phyloP scores from a whole-genome alignment of 2,329 filamentous ascomycete species.

The Chaetomium sp. region DNA sequence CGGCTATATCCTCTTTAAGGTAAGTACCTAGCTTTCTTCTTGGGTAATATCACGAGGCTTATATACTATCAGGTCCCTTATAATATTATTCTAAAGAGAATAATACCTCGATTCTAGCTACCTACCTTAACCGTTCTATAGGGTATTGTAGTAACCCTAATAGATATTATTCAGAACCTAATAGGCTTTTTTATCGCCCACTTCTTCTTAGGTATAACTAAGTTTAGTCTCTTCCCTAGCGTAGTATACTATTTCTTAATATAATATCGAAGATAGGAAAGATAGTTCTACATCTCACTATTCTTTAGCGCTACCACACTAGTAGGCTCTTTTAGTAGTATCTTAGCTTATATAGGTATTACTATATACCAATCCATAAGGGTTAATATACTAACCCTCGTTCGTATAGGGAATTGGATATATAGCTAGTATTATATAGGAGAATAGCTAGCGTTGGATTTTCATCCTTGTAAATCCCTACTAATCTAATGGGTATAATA shows the following conservation, averaged over 20 bases:
- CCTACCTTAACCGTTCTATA: slow-evolving; percentile 59
- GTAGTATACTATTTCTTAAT: slow-evolving; percentile 55
- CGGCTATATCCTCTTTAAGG: slow-evolving; percentile 60
- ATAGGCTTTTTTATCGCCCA: slow-evolving; percentile 55
- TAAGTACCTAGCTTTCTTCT: slow-evolving; percentile 31
- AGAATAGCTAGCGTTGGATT: slow-evolving; percentile 60
- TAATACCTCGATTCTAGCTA: slow-evolving; percentile 59
- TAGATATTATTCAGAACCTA: slow-evolving; percentile 53
- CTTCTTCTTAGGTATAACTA: slow-evolving; percentile 59
- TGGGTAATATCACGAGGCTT: not conserved
- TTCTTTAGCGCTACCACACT: slow-evolving; percentile 59
- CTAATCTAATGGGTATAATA: too few species aligned
- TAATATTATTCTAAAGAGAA: slow-evolving; percentile 64
- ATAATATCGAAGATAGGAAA: slow-evolving; percentile 58
- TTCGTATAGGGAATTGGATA: slow-evolving; percentile 53
- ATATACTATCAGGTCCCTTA: slow-evolving; percentile 53
- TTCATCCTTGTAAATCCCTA: slow-evolving; percentile 56
- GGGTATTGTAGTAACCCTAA: slow-evolving; percentile 57
- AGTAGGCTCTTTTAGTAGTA: slow-evolving; percentile 59
- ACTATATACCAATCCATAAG: not conserved
- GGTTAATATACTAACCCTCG: not conserved
- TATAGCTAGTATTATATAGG: slow-evolving; percentile 55
- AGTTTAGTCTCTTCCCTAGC: slow-evolving; percentile 55
- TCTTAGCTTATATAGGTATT: slow-evolving; percentile 53
- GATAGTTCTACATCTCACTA: slow-evolving; percentile 57